Evolutionary conservation across 805 yeast genomes (phyloP).

Genomic region (Millerozyma acaciae): DNA sequence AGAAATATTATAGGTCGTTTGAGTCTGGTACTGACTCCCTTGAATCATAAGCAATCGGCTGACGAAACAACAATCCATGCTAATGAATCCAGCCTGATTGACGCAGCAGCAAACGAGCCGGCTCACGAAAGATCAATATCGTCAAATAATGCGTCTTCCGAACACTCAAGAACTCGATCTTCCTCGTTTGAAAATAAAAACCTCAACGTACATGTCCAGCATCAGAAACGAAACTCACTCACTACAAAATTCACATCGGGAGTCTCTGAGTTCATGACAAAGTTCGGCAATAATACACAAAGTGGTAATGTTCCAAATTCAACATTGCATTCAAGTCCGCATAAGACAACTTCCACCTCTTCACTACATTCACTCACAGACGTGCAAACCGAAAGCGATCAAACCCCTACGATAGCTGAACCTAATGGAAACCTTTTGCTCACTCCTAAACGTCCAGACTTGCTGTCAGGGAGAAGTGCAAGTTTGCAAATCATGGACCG

Average conservation of each 20-base stretch:
- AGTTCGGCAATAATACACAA: constrained; percentile 19
- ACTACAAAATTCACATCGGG: constrained; percentile 41
- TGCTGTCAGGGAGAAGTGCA: constrained; percentile 28
- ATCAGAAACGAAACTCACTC: constrained; percentile 25
- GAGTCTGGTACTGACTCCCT: constrained; percentile 26
- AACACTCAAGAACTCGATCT: constrained; percentile 35
- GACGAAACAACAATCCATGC: constrained; percentile 9
- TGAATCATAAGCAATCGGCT: constrained; percentile 12
- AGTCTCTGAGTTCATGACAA: constrained; percentile 40
- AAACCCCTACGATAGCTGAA: not conserved
- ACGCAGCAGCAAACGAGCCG: constrained; percentile 5
- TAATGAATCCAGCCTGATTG: not conserved
- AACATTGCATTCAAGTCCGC: constrained; percentile 3
- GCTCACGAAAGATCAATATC: constrained; percentile 16
- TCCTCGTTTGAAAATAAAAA: constrained; percentile 28
- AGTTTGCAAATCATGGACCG: constrained; percentile 42
- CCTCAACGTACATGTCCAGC: not conserved
- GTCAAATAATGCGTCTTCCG: constrained; percentile 31
- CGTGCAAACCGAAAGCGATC: constrained; percentile 5
- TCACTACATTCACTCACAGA: constrained; percentile 34
- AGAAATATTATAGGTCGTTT: constrained; percentile 33
- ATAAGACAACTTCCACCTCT: constrained; percentile 21
- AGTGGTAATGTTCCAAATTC: constrained; percentile 1
- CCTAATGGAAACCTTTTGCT: constrained; percentile 1
- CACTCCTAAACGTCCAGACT: constrained; percentile 21